These are phyloP conservation scores for Cokeromyces recurvatus DNA, from an alignment of 371 early-diverging fungal species.

Conservation along the genomic window DNA sequence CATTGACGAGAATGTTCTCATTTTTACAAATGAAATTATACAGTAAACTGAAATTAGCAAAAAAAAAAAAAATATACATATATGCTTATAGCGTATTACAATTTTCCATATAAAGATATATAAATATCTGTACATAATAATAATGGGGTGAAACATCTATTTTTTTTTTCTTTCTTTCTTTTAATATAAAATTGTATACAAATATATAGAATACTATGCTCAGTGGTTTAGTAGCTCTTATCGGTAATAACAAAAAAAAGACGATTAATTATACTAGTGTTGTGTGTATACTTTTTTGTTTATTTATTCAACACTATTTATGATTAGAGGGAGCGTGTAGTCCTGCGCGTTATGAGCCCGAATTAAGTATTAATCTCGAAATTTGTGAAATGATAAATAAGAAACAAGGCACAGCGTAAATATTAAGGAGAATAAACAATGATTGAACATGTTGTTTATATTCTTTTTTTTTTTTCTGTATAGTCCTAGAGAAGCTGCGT, in stretches of 20 bases:
- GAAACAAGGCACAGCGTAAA: constrained; percentile 80
- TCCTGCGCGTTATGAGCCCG: constrained; percentile 69
- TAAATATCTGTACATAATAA: too few relatives aligned
- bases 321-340: constrained; percentile 75
- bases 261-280: too few relatives aligned
- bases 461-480: not conserved
- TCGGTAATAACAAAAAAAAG: too few relatives aligned
- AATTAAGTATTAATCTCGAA: constrained; percentile 86
- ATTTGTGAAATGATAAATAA: constrained; percentile 92
- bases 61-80: too few relatives aligned
- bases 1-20: too few relatives aligned
- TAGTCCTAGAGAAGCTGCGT: constrained; percentile 89
- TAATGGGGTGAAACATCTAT: too few relatives aligned
- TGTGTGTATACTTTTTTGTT: not conserved
- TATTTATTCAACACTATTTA: not conserved
- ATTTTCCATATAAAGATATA: too few relatives aligned
- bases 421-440: not conserved
- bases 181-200: constrained; percentile 1
- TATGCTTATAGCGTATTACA: too few relatives aligned
- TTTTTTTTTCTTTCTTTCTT: too few relatives aligned
- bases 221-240: constrained; percentile 19
- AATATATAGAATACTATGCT: constrained; percentile 5
- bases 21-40: too few relatives aligned
- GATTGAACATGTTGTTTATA: too few relatives aligned
- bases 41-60: too few relatives aligned